Evolutionary conservation across 1,284 basidiomycete genomes (phyloP).

Genomic region (Caloboletus firmus): DNA sequence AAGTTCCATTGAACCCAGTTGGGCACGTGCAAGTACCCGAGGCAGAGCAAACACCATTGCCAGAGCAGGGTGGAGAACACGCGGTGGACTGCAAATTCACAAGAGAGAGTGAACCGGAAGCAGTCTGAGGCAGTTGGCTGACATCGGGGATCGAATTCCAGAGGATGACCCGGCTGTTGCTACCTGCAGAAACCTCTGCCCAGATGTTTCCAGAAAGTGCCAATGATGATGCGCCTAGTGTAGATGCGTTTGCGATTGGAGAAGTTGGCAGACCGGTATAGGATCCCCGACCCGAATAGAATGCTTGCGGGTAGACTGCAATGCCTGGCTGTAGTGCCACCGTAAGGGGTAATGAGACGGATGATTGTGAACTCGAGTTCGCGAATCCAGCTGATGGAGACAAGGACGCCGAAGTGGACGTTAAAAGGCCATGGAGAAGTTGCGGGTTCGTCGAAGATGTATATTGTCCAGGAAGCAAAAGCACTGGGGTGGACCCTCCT

Average conservation of each 20-base stretch:
- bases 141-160: conserved; percentile 81
- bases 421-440: conserved; percentile 64
- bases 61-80: conserved; percentile 72
- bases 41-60: conserved; percentile 65
- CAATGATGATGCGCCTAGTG: conserved; percentile 56
- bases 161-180: conserved; percentile 57
- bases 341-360: conserved; percentile 59
- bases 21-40: conserved; percentile 70
- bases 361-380: conserved; percentile 42
- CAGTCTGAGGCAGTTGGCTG: conserved; percentile 56
- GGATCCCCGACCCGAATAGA: conserved; percentile 61
- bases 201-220: conserved; percentile 65
- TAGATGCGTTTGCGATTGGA: conserved; percentile 47
- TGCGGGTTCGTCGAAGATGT: conserved; percentile 66
- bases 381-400: conserved; percentile 61
- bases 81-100: conserved; percentile 66
- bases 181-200: conserved; percentile 58
- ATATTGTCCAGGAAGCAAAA: conserved; percentile 74
- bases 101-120: conserved; percentile 51
- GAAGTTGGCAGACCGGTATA: conserved; percentile 57
- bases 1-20: conserved; percentile 69
- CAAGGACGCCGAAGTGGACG: conserved; percentile 58
- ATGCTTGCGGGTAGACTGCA: conserved; percentile 54
- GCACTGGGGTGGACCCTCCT: conserved; percentile 51
- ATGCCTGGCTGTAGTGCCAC: conserved; percentile 66